Evolutionary conservation across 2,329 filamentous ascomycete genomes (phyloP), one percentile per base, ranked within the genome.

Genomic region (Cercospora berteroae): DNA sequence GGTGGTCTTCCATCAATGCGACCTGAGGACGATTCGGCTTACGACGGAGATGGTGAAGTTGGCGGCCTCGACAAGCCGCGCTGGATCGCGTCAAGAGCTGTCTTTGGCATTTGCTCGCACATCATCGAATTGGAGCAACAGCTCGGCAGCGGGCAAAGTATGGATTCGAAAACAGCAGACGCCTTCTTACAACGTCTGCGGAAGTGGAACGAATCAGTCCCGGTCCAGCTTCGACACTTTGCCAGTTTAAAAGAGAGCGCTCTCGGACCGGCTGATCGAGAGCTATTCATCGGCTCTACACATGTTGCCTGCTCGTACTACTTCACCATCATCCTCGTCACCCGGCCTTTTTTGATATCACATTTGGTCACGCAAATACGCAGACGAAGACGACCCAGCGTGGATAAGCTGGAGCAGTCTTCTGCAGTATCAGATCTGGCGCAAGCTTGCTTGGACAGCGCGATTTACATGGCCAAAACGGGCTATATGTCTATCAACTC

Each of bases 261-360:
- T 4, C 62, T 71, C 8, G 64, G 69, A n/a, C 63, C 71, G 8
- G 65, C 65, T 20, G 67, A 73, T 50, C 64, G 69, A 57, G 69
- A 69, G 44, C 31, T 72, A 2, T 73, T 71, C 58, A 69, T 74
- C 13, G 73, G 72, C 2, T 66, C 69, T 25, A 79, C 86, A 1
- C 85, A 87, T 64, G 81, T 88, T 5, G 83, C 85, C 0, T 87
- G 85, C 65, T 77, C 84, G 0, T 88, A 88, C 70, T 87, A 88
- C 69, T 86, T 87, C 64, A 84, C 85, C 0, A 84, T 88, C 0
- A 87, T 86, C 20, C 74, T 88, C 0, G 83, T 85, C 2, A 87
- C 85, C 0, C 79, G 86, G 1, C 86, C 85, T 0, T 83, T 88
- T 29, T 74, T 88, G 8, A 84, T 87, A 25, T 83, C 81, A 12